Percentiles rank a stretch among this genome's conserved stretches.
Evolutionary conservation across 208 protist species (phyloP).

Genomic region (Leishmania mexicana): DNA sequence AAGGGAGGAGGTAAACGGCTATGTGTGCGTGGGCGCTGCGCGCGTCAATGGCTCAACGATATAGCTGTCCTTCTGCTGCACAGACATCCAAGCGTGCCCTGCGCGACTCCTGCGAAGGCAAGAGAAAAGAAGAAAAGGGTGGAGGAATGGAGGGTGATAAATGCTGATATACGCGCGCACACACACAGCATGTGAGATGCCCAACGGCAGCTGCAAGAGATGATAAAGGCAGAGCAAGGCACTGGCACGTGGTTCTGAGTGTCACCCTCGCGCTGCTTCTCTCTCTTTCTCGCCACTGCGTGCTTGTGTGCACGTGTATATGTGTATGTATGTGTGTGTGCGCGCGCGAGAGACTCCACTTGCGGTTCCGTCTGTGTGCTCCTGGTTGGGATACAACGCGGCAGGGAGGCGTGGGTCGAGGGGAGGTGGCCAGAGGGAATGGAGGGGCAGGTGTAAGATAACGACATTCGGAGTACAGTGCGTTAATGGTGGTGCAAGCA

Average conservation of each 20-base stretch:
- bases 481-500: neutral
- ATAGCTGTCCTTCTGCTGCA: neutral
- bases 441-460: neutral
- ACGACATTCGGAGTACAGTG: neutral
- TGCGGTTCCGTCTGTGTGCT: neutral
- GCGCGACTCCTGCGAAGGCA: neutral
- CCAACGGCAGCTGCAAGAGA: neutral
- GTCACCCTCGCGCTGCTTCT: neutral
- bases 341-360: neutral
- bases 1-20: neutral
- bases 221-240: neutral
- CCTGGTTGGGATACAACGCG: neutral
- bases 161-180: neutral
- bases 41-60: neutral
- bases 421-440: neutral
- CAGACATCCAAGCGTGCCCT: neutral
- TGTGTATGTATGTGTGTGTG: neutral
- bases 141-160: neutral
- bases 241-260: neutral
- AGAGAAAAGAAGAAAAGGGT: neutral
- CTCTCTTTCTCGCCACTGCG: neutral
- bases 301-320: neutral
- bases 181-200: neutral
- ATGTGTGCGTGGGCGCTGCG: neutral
- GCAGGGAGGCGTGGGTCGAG: neutral